These are phyloP conservation scores for Chloris gayana DNA, from an alignment of 176 grass and related monocot species.

Conservation along the genomic window DNA sequence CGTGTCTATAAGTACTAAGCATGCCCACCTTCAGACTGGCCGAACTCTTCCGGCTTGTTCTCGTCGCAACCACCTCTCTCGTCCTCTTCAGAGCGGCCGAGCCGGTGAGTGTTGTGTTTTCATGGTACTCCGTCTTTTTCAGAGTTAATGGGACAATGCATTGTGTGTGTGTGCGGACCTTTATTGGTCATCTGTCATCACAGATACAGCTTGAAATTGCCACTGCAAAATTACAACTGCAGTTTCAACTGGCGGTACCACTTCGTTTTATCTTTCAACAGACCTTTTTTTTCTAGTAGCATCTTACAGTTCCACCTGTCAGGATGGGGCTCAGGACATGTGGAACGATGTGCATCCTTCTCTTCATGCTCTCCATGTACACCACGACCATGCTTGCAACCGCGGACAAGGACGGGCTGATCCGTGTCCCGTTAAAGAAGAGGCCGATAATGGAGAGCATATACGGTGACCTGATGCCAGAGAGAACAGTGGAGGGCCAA, in stretches of 20 bases:
- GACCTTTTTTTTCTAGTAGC: too few species aligned
- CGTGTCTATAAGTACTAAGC: slow-evolving; percentile 22
- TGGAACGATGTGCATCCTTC: not conserved
- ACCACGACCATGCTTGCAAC: slow-evolving; percentile 6
- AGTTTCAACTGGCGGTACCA: not conserved
- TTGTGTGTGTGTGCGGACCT: not conserved
- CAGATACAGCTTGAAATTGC: not conserved
- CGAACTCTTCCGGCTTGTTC: not conserved
- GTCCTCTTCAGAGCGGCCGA: not conserved
- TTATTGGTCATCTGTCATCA: not conserved
- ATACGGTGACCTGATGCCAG: slow-evolving; percentile 23
- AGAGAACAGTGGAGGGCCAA: slow-evolving; percentile 1
- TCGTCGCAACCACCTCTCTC: not conserved
- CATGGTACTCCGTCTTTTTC: not conserved
- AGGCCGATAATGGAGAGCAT: slow-evolving; percentile 40
- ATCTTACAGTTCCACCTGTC: too few species aligned
- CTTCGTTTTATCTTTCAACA: too few species aligned
- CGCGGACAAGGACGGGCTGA: slow-evolving; percentile 30
- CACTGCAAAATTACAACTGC: not conserved
- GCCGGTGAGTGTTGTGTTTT: not conserved
- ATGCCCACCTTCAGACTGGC: not conserved
- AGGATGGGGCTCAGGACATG: not conserved
- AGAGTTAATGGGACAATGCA: not conserved
- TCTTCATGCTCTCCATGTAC: slow-evolving; percentile 6
- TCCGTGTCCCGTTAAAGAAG: slow-evolving; percentile 63